Base-by-base conservation (phyloP, 805 yeast species). In the Wickerhamiella qilinensis region DNA sequence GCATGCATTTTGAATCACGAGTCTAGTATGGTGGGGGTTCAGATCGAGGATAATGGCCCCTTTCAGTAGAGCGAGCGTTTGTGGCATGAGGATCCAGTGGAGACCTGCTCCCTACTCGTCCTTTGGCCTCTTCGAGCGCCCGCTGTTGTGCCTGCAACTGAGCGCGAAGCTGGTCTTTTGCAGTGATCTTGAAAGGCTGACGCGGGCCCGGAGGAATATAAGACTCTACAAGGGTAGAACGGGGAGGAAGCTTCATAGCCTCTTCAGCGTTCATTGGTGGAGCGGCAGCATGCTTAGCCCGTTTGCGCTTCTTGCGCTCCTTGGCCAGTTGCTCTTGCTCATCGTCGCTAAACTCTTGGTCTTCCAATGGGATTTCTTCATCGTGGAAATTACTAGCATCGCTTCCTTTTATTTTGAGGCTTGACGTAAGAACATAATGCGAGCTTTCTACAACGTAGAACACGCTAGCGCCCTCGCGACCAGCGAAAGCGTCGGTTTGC, bases 341-440 rank as follows among this genome's bases (percentile, higher is more conserved):
- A 57, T 91, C 97, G 55, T 91, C 97, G 1, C 95, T 82, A 48
- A 77, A 88, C 54, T 88, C 97, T 55, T 83, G 93, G 55, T 91
- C 97, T 22, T 81, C 93, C 48, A 76, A 85, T 0, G 94, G 84
- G 22, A 88, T 59, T 52, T 91, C 98, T 59, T 91, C 97, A 56
- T 91, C 98, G 54, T 83, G 79, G 56, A 83, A 77, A 50, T 91
- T 91, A 51, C 93, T 80, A 0, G 98, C 98, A 61, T 91, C 98
- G 1, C 85, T 77, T 19, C 97, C 98, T 51, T 78, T 86, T 18
- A 67, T 61, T 48, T 74, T 81, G 39, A 86, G 67, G 19, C 71
- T 60, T 37, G 78, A 79, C 0, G 97, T 88, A 45, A 75, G 73
- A 7, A 80, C 64, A 58, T 85, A 88, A 39, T 78, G 69, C 0